These are phyloP conservation scores for Trichoderma afroharzianum DNA, from an alignment of 2,329 filamentous ascomycete species.

Conservation along the genomic window DNA sequence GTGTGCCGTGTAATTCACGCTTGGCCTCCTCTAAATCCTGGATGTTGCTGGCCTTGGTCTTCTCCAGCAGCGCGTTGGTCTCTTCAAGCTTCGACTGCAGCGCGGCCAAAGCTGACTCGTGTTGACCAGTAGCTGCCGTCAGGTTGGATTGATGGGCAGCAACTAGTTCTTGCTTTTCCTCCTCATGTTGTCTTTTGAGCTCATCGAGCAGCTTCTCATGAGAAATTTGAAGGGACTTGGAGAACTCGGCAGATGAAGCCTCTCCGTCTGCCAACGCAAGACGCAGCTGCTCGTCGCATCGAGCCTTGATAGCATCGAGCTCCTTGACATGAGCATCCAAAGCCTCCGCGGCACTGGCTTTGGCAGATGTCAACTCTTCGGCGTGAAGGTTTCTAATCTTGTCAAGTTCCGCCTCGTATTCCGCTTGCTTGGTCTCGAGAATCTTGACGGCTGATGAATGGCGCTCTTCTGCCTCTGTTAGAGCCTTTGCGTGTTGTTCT, in stretches of 20 bases:
- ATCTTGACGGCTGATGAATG: constrained; percentile 43
- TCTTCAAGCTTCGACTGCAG: constrained; percentile 36
- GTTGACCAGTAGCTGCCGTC: neutral
- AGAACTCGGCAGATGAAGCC: constrained; percentile 36
- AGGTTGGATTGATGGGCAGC: constrained; percentile 27
- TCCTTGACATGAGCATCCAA: constrained; percentile 47
- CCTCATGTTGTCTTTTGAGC: constrained; percentile 40
- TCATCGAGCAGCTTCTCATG: constrained; percentile 40
- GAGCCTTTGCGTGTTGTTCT: constrained; percentile 39
- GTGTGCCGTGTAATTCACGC: constrained; percentile 43
- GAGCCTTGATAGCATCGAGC: constrained; percentile 53
- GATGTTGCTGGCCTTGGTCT: constrained; percentile 40
- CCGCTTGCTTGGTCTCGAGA: constrained; percentile 48
- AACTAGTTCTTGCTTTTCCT: constrained; percentile 35
- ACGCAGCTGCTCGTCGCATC: constrained; percentile 49
- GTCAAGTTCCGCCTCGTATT: constrained; percentile 53
- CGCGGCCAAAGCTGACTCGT: constrained; percentile 29
- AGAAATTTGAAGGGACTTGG: constrained; percentile 41
- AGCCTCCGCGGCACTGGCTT: constrained; percentile 49
- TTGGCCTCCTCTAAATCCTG: constrained; percentile 45
- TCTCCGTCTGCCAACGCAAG: constrained; percentile 42
- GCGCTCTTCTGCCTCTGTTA: constrained; percentile 42
- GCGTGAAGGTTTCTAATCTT: constrained; percentile 55
- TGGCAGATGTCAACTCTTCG: constrained; percentile 55
- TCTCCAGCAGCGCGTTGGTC: constrained; percentile 44